Conservation (phyloP, 2,329 filamentous ascomycete species). For the Aspergillus amoenus region DNA sequence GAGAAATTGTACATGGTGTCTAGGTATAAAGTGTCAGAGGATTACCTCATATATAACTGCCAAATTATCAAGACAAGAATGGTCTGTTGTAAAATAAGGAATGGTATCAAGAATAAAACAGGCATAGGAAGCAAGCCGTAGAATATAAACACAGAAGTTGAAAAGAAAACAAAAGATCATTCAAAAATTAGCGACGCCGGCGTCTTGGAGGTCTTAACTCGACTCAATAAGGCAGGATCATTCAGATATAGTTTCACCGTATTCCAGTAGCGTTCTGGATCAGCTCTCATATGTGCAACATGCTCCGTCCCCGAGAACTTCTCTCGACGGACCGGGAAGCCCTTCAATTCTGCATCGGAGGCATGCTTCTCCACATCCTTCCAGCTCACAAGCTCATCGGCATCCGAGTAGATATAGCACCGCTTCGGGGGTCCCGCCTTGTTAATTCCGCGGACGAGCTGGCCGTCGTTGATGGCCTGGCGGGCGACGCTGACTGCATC, state of each 20-base stretch:
- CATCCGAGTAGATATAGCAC: constrained; percentile 43
- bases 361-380: constrained; percentile 40
- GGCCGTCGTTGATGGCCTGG: constrained; percentile 31
- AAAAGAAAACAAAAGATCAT: not conserved
- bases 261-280: constrained; percentile 41
- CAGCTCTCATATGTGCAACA: constrained; percentile 41
- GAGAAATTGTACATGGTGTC: too few relatives aligned
- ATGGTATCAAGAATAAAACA: not conserved
- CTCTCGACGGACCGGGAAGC: constrained; percentile 35
- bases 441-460: constrained; percentile 18
- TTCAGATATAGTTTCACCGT: constrained; percentile 31
- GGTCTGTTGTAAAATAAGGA: not conserved
- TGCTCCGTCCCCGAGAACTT: constrained; percentile 38
- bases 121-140: too few relatives aligned
- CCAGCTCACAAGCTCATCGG: constrained; percentile 38
- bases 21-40: too few relatives aligned
- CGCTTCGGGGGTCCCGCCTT: constrained; percentile 17
- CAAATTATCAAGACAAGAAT: too few relatives aligned
- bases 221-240: not conserved
- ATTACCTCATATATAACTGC: too few relatives aligned
- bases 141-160: not conserved
- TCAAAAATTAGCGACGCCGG: not conserved
- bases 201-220: not conserved
- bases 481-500: constrained; percentile 30
- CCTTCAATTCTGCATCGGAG: constrained; percentile 28